Evolutionary conservation across 495 filamentous ascomycete species (phyloP), one percentile per base, ranked within the genome.

Genomic region (Podospora australis): DNA sequence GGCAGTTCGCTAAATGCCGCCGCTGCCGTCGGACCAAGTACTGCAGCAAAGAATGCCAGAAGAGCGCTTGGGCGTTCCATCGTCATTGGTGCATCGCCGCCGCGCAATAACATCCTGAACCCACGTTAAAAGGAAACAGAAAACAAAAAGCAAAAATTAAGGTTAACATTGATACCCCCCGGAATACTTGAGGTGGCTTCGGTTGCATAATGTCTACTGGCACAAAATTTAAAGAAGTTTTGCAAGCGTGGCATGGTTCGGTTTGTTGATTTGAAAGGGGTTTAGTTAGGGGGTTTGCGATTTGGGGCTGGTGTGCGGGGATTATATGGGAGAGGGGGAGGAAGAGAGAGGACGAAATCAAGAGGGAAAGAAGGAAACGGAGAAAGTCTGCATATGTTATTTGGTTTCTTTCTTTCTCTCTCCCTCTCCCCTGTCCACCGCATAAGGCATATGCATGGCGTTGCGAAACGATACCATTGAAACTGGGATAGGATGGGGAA

Each of bases 41-140:
- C 71, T 98, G 92, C 82, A 95, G 89, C 78, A 98, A 98, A 69
- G 92, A 96, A 60, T 98, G 92, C 70, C 92, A 98, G 68, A 97
- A 98, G 74, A 90, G 88, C 54, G 92, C 92, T 7, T 98, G 92
- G 92, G 88, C 92, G 10, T 95, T 87, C 66, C 92, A 98, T 61
- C 82, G 92, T 36, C 91, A 96, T 68, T 98, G 92, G 92, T 98
- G 92, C 66, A 84, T 88, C 35, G 87, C 87, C 42, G 86, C 90
- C 29, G 63, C 70, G 35, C 67, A 70, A 68, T 75, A 57, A 68
- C 44, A 44, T 49, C 22, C 23, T n/a, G n/a, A n/a, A n/a, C n/a
- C n/a, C n/a, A n/a, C n/a, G n/a, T n/a, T 36, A 16, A 6, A 17
- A 36, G 32, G n/a, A 17, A 36, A 17, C 32, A 6, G n/a, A n/a